A percentile compares a stretch with the other conserved stretches of the same genome.
phyloP scores from a whole-genome alignment of 495 filamentous ascomycete species.

The Penicillium argentinense region DNA sequence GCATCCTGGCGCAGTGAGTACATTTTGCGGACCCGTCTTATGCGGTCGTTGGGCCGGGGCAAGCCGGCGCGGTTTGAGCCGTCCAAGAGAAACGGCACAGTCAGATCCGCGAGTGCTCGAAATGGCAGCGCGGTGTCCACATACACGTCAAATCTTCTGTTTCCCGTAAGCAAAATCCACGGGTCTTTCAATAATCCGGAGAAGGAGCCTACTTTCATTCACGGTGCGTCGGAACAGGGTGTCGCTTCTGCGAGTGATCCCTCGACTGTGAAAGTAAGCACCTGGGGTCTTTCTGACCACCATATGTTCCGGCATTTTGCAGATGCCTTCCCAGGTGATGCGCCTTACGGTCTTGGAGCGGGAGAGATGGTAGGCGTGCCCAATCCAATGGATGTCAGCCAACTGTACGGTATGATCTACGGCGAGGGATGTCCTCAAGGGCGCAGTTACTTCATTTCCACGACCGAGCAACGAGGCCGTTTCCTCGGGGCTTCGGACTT shows the following conservation, averaged over 20 bases:
- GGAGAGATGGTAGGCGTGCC: slow-evolving; percentile 73
- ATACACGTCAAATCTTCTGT: slow-evolving; percentile 77
- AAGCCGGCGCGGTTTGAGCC: slow-evolving; percentile 63
- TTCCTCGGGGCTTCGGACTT: slow-evolving; percentile 59
- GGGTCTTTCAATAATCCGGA: slow-evolving; percentile 68
- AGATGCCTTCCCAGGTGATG: slow-evolving; percentile 69
- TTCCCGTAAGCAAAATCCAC: slow-evolving; percentile 73
- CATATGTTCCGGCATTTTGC: slow-evolving; percentile 72
- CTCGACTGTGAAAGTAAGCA: slow-evolving; percentile 72
- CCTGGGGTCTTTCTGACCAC: slow-evolving; percentile 77
- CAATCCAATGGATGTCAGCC: slow-evolving; percentile 87
- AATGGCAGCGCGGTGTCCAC: slow-evolving; percentile 64
- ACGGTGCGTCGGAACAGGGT: slow-evolving; percentile 75
- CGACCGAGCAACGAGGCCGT: slow-evolving; percentile 76
- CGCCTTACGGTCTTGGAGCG: slow-evolving; percentile 74
- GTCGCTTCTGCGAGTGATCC: slow-evolving; percentile 74
- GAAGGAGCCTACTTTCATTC: slow-evolving; percentile 72
- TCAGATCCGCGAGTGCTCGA: slow-evolving; percentile 47
- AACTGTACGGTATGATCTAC: slow-evolving; percentile 77
- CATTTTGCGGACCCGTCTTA: slow-evolving; percentile 77
- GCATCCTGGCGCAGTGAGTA: slow-evolving; percentile 94
- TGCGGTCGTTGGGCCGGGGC: slow-evolving; percentile 76
- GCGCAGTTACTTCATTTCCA: slow-evolving; percentile 69
- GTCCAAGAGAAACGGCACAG: slow-evolving; percentile 46
- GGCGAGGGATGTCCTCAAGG: slow-evolving; percentile 84